phyloP scores from a whole-genome alignment of 257 asterid species.

The Ilex aquifolium region DNA sequence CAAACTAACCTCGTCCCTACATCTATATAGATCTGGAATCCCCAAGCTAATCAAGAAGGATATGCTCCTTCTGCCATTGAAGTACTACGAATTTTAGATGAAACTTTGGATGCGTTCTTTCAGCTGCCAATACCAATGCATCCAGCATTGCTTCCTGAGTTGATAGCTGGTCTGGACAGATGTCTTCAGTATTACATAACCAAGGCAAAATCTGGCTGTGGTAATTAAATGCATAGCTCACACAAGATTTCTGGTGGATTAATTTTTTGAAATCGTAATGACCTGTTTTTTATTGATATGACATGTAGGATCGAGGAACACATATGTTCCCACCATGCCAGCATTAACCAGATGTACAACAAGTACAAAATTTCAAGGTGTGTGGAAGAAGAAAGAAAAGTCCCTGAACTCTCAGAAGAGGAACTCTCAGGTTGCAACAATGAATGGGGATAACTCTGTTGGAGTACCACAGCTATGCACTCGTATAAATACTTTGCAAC shows the following conservation, averaged over 20 bases:
- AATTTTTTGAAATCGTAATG: constrained; percentile 2
- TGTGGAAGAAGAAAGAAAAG: constrained; percentile 81
- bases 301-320: constrained; percentile 64
- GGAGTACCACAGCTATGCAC: constrained; percentile 74
- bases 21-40: constrained; percentile 66
- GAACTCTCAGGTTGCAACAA: constrained; percentile 68
- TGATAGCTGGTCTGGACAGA: constrained; percentile 75
- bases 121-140: constrained; percentile 94
- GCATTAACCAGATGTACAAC: constrained; percentile 79
- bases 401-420: constrained; percentile 40
- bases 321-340: constrained; percentile 79
- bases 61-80: constrained; percentile 87
- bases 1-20: constrained; percentile 1
- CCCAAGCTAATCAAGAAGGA: constrained; percentile 74
- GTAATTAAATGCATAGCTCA: constrained; percentile 34
- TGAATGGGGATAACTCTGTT: constrained; percentile 50
- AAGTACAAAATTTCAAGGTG: constrained; percentile 43
- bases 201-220: constrained; percentile 85
- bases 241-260: neutral
- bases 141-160: constrained; percentile 83
- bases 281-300: constrained; percentile 8
- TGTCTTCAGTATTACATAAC: constrained; percentile 78
- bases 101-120: constrained; percentile 86
- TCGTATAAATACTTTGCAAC: constrained; percentile 85
- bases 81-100: constrained; percentile 73